phyloP scores from a whole-genome alignment of 2,329 filamentous ascomycete genomes.

The Podosphaera leucotricha region DNA sequence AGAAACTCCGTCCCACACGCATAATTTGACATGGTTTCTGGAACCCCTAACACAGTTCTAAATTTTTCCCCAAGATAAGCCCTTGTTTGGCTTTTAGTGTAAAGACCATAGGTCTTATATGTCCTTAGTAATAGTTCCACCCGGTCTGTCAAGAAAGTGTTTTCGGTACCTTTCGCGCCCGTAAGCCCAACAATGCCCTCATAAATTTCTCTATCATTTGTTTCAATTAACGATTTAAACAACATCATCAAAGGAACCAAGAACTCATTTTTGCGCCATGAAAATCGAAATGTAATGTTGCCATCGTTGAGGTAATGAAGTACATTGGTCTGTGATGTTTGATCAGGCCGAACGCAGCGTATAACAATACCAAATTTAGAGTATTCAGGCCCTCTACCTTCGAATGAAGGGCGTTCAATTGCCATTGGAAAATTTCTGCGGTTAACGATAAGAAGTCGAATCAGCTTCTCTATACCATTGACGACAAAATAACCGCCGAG shows the following conservation, averaged over 20 bases:
- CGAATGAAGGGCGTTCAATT: constrained; percentile 75
- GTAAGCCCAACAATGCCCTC: constrained; percentile 68
- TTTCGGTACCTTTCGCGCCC: constrained; percentile 53
- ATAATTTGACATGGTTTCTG: constrained; percentile 64
- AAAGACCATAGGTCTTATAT: constrained; percentile 74
- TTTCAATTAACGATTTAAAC: constrained; percentile 81
- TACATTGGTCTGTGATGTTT: constrained; percentile 93
- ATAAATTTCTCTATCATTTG: constrained; percentile 89
- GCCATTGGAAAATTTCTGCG: constrained; percentile 89
- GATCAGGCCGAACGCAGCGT: constrained; percentile 81
- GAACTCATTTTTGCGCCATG: constrained; percentile 93
- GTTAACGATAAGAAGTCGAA: constrained; percentile 75
- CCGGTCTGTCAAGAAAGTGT: constrained; percentile 86
- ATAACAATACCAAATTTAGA: constrained; percentile 79
- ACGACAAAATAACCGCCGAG: constrained; percentile 92
- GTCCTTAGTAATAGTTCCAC: constrained; percentile 79
- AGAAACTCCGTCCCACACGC: constrained; percentile 83
- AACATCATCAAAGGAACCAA: constrained; percentile 95
- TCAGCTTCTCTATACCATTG: constrained; percentile 92
- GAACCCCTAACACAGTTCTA: constrained; percentile 61
- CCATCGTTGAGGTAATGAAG: constrained; percentile 89
- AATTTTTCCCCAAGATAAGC: constrained; percentile 83
- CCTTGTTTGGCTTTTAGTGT: constrained; percentile 59
- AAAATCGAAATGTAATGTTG: constrained; percentile 92
- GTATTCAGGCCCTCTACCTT: constrained; percentile 66